These are phyloP conservation scores for Luzula sylvatica DNA, from an alignment of 176 grass and related monocot species.

Conservation along the genomic window DNA sequence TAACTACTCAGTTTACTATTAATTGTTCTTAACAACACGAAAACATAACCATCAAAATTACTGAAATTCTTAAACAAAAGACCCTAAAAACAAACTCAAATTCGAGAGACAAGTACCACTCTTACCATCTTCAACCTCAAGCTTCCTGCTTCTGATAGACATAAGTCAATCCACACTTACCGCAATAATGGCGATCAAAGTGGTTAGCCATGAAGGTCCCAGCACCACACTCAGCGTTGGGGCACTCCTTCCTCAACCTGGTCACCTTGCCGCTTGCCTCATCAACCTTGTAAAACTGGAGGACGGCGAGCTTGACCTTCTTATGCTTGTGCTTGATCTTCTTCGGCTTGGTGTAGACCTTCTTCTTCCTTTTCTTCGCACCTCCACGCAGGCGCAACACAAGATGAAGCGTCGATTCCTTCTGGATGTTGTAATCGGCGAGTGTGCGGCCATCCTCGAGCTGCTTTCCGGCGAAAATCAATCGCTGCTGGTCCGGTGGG, in stretches of 20 bases:
- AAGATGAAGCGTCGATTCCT: slow-evolving; percentile 20
- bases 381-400: slow-evolving; percentile 11
- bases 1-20: too few relatives aligned
- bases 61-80: too few relatives aligned
- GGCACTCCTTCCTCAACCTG: slow-evolving; percentile 28
- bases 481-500: slow-evolving; percentile 22
- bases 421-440: slow-evolving; percentile 26
- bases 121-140: not conserved
- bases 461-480: slow-evolving; percentile 21
- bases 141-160: slow-evolving; percentile 26
- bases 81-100: too few relatives aligned
- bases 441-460: slow-evolving; percentile 19
- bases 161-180: slow-evolving; percentile 30
- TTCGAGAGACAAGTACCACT: too few relatives aligned
- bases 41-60: too few relatives aligned
- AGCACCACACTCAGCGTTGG: slow-evolving; percentile 26
- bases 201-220: slow-evolving; percentile 35
- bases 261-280: slow-evolving; percentile 23
- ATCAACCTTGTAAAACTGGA: slow-evolving; percentile 24
- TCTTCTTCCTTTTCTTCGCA: slow-evolving; percentile 29
- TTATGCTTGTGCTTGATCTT: slow-evolving; percentile 31
- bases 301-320: slow-evolving; percentile 21
- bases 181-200: slow-evolving; percentile 30
- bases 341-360: slow-evolving; percentile 26
- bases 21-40: too few relatives aligned